Conservation (phyloP, 2,329 filamentous ascomycete genomes). For the Aquanectria penicillioides region DNA sequence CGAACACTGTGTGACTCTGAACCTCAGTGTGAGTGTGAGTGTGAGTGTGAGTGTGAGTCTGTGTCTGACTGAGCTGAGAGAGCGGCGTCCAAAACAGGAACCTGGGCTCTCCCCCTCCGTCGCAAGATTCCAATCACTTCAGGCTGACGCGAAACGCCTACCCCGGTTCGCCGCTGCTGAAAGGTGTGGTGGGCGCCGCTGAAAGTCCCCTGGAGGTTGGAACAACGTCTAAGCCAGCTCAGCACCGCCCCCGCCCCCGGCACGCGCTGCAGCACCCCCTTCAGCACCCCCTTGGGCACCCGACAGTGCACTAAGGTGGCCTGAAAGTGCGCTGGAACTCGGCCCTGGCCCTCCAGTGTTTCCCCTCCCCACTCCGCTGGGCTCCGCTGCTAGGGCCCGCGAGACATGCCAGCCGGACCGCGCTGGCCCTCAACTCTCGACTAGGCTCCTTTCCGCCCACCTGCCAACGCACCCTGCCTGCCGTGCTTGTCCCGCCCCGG, state of each 20-base stretch:
- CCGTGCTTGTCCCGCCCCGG: constrained; percentile 34
- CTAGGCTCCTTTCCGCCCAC: no score
- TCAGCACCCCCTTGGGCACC: no score
- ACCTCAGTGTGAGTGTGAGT: no score
- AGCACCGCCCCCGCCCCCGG: constrained; percentile 17
- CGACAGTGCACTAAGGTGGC: constrained; percentile 15
- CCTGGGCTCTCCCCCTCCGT: no score
- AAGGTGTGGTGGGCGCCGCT: constrained; percentile 5
- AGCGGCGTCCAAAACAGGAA: no score
- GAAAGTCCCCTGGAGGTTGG: constrained; percentile 16
- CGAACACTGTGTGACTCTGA: neutral
- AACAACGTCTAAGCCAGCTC: neutral
- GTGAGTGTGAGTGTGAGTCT: neutral
- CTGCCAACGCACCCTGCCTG: constrained; percentile 33
- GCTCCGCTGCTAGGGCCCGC: constrained; percentile 12
- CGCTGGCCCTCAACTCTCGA: constrained; percentile 6
- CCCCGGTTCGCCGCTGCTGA: neutral
- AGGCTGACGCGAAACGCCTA: constrained; percentile 5
- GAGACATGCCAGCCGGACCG: constrained; percentile 32
- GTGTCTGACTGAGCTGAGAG: neutral
- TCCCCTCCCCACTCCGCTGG: constrained; percentile 33
- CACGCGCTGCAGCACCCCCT: constrained; percentile 25
- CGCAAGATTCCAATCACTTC: constrained; percentile 8
- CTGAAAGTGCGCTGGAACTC: constrained; percentile 10
- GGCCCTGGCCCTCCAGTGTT: neutral